Percentiles rank a stretch among this genome's conserved stretches.
Evolutionary conservation across 495 filamentous ascomycete genomes (phyloP).

Genomic region (Durotheca rogersii): DNA sequence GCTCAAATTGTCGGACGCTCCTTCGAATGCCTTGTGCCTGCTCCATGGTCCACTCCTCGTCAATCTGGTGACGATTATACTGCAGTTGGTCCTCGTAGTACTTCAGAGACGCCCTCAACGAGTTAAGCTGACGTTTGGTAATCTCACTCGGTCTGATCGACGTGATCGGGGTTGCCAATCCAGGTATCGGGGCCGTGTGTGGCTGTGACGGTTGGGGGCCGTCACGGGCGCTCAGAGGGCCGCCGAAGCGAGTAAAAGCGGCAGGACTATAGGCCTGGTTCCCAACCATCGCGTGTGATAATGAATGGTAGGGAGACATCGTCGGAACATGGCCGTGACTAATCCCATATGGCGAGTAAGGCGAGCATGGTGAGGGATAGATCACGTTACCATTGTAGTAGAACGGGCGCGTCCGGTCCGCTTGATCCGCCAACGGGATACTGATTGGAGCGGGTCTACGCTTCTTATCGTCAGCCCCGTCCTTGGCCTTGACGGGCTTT

Average conservation of each 20-base stretch:
- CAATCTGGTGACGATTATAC: slow-evolving; percentile 53
- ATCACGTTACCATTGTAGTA: slow-evolving; percentile 51
- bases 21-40: slow-evolving; percentile 35
- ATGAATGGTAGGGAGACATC: slow-evolving; percentile 17
- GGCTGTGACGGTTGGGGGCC: slow-evolving; percentile 6
- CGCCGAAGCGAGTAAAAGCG: background rate
- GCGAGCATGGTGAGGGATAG: too few species aligned
- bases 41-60: slow-evolving; percentile 43
- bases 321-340: slow-evolving; percentile 15
- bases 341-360: slow-evolving; percentile 29
- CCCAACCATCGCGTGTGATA: slow-evolving; percentile 13
- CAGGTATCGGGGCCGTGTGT: slow-evolving; percentile 7
- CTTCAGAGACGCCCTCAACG: slow-evolving; percentile 39
- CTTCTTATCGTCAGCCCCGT: slow-evolving; percentile 35
- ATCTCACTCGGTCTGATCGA: slow-evolving; percentile 51
- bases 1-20: slow-evolving; percentile 44
- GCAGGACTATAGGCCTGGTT: slow-evolving; percentile 7
- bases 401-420: slow-evolving; percentile 48
- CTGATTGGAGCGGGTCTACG: slow-evolving; percentile 39
- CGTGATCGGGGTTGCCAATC: slow-evolving; percentile 38
- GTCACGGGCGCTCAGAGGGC: background rate
- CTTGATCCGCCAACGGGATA: slow-evolving; percentile 46
- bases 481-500: slow-evolving; percentile 26
- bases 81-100: slow-evolving; percentile 49
- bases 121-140: slow-evolving; percentile 48